Conservation (phyloP, 371 early-diverging fungal species). For the Choanephora cucurbitarum region DNA sequence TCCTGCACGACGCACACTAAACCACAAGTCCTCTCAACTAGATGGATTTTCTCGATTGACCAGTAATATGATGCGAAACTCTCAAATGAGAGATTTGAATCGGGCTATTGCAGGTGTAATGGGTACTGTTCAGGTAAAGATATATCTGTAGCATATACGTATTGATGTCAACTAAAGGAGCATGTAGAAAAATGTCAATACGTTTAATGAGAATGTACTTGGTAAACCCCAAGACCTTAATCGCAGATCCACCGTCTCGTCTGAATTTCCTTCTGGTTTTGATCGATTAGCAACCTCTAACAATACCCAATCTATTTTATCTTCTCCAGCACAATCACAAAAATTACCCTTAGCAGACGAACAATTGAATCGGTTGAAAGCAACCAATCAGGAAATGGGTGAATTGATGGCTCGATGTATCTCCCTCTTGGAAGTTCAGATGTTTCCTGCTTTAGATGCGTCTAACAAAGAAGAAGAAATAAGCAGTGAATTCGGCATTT, state of each 20-base stretch:
- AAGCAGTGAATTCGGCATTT: too few relatives aligned
- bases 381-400: constrained; percentile 52
- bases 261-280: constrained; percentile 44
- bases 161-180: too few relatives aligned
- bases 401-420: constrained; percentile 57
- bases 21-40: constrained; percentile 28
- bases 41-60: constrained; percentile 39
- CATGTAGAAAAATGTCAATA: constrained; percentile 56
- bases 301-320: background rate
- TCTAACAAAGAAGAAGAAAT: background rate
- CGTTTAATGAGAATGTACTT: constrained; percentile 41
- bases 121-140: constrained; percentile 51
- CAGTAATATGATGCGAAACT: constrained; percentile 61
- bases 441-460: constrained; percentile 28
- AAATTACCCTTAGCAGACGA: too few relatives aligned
- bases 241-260: constrained; percentile 28
- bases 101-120: constrained; percentile 63
- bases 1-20: constrained; percentile 9
- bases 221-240: constrained; percentile 19
- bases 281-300: constrained; percentile 20
- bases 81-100: constrained; percentile 62
- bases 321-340: background rate
- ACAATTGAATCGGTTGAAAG: constrained; percentile 16
- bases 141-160: too few relatives aligned
- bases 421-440: constrained; percentile 52